Base-by-base conservation (phyloP, 495 filamentous ascomycete species). In the Neurospora terricola region DNA sequence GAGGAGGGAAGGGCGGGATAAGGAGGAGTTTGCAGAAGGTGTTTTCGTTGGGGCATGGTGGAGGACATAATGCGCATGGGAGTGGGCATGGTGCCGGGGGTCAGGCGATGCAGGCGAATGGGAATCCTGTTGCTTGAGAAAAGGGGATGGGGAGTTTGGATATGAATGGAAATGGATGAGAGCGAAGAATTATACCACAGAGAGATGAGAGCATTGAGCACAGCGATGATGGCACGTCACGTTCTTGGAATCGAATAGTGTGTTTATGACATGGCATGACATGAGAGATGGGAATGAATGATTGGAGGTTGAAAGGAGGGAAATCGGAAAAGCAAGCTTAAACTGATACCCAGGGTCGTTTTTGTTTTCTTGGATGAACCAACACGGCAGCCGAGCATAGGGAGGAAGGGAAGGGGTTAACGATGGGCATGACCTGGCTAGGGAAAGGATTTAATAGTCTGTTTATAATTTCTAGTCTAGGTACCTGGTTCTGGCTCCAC, bases 1-100 rank as follows among this genome's bases (percentile, higher is more conserved):
- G 81, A 0, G 83, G 81, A 70, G 79, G 78, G 37, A 78, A 77
- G 72, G 72, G 71, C 4, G 34, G 72, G 38, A 76, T 85, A 37
- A 75, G 80, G 69, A 78, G 80, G 75, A 83, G 84, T 74, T 40
- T 85, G 74, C 83, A 85, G 42, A 78, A 71, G 77, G 82, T 76
- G 76, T 81, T 75, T 21, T 84, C 74, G 78, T 75, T 85, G 37
- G 54, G 54, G 6, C 54, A 59, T 59, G 21, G 48, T 59, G 21
- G 48, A 2, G 81, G 80, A 0, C 79, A 82, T 2, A 77, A 81
- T 54, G 69, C 38, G 14, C 77, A 79, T n/a, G n/a, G n/a, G n/a
- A n/a, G n/a, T n/a, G n/a, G n/a, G n/a, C 34, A 34, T 34, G 34
- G 34, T 73, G 68, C 34, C 66, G 43, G 43, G 71, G 30, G 59